These are phyloP conservation scores for Xylaria sp. DNA, from an alignment of 2,329 filamentous ascomycete genomes.

Conservation along the genomic window DNA sequence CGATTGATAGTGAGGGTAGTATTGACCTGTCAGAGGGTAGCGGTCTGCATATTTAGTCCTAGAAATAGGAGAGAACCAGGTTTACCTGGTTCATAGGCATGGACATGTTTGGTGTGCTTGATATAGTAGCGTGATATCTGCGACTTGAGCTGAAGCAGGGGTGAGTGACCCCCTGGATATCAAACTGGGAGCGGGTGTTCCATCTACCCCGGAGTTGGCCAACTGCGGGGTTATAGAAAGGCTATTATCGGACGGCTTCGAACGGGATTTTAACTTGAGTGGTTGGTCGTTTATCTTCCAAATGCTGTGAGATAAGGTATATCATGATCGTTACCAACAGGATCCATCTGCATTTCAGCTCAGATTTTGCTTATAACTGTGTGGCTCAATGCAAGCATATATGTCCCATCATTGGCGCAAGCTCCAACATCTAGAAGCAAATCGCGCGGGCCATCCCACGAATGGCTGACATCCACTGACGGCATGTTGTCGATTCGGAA, in stretches of 20 bases:
- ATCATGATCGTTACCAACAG: too few relatives aligned
- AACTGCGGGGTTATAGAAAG: slow-evolving; percentile 9
- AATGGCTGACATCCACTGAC: neutral
- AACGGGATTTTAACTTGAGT: neutral
- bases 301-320: neutral
- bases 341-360: neutral
- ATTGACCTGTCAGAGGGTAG: slow-evolving; percentile 16
- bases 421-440: neutral
- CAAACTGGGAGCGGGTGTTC: slow-evolving; percentile 18
- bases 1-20: slow-evolving; percentile 16
- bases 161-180: slow-evolving; percentile 26
- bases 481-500: slow-evolving; percentile 4
- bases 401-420: neutral
- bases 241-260: neutral
- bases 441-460: neutral
- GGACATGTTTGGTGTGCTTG: neutral
- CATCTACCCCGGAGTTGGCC: neutral
- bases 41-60: neutral
- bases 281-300: neutral
- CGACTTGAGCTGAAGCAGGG: slow-evolving; percentile 31
- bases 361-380: neutral
- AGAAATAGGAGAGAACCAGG: slow-evolving; percentile 3
- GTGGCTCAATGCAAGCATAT: neutral
- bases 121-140: slow-evolving; percentile 16
- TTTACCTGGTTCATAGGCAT: slow-evolving; percentile 10